phyloP scores from a whole-genome alignment of 306 rosid genomes.

The Arachis stenosperma region DNA sequence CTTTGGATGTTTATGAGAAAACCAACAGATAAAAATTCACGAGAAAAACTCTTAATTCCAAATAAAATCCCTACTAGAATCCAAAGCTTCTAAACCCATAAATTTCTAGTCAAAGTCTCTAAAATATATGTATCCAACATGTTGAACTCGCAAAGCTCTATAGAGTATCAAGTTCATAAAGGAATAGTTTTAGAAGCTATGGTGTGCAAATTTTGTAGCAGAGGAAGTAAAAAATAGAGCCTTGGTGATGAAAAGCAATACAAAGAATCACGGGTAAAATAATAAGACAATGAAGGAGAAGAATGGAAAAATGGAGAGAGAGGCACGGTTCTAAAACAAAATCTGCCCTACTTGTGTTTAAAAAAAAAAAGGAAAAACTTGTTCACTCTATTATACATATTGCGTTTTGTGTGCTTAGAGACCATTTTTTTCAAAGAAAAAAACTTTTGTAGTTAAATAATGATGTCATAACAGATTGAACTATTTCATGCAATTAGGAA shows the following conservation, averaged over 20 bases:
- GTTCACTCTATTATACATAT: neutral
- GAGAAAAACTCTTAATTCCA: neutral
- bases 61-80: neutral
- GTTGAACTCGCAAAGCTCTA: neutral
- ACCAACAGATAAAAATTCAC: neutral
- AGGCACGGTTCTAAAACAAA: neutral
- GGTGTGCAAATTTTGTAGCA: neutral
- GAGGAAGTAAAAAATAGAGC: neutral
- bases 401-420: constrained; percentile 4
- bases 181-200: neutral
- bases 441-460: constrained; percentile 1
- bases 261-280: neutral
- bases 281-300: neutral
- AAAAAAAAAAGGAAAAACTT: neutral
- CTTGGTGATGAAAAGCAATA: neutral
- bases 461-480: constrained; percentile 10
- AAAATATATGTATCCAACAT: neutral
- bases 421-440: neutral
- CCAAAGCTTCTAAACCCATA: neutral
- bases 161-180: neutral
- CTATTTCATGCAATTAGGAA: constrained; percentile 6
- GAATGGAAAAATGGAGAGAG: neutral
- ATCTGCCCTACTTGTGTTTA: neutral
- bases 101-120: neutral
- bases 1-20: neutral